Base-by-base conservation (phyloP, 192 early-diverging fungal genomes). In the Dimargaris xerosporica region DNA sequence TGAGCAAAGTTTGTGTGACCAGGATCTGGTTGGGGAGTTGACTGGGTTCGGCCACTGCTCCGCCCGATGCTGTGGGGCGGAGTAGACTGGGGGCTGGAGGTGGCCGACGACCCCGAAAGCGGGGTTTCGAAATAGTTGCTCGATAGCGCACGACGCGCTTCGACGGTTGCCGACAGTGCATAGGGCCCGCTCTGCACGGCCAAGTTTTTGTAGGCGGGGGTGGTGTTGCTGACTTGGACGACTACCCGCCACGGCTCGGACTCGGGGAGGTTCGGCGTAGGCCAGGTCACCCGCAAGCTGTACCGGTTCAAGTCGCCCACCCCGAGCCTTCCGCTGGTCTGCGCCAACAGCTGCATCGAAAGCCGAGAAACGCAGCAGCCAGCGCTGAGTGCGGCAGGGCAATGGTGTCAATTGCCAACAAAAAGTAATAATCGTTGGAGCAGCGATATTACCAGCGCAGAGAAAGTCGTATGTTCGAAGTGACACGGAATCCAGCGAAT, bases 111-210 rank as follows among this genome's bases (percentile, higher is more conserved):
- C 17, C 34, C 16, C n/a, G 58, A 60, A 15, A 13, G 43, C 39
- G 58, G 58, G 21, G 58, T 60, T 13, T 30, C 42, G 43, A 60
- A 60, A 2, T 19, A 17, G n/a, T 13, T 4, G 15, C 11, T n/a
- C 34, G 34, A 39, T 39, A 2, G 34, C 34, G 7, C 34, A 3
- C 11, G 58, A 3, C 58, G 58, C 43, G 31, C 43, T 60, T 60
- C 58, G 41, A 60, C 58, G 41, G 58, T 60, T 15, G 58, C 58
- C 39, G 58, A 60, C 7, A 60, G 13, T 11, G 58, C 58, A 43
- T 44, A 60, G 0, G 58, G 58, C 0, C 58, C 58, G 13, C 26
- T 16, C 34, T 30, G 5, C 31, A 43, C 31, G n/a, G 58, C 58
- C 39, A 60, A 43, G 58, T 60, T 60, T 6, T 28, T 17, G 39